Percentiles rank a stretch among this genome's conserved stretches.
These are phyloP conservation scores for Saturnispora ahearnii DNA, from an alignment of 805 yeast genomes.

Conservation along the genomic window DNA sequence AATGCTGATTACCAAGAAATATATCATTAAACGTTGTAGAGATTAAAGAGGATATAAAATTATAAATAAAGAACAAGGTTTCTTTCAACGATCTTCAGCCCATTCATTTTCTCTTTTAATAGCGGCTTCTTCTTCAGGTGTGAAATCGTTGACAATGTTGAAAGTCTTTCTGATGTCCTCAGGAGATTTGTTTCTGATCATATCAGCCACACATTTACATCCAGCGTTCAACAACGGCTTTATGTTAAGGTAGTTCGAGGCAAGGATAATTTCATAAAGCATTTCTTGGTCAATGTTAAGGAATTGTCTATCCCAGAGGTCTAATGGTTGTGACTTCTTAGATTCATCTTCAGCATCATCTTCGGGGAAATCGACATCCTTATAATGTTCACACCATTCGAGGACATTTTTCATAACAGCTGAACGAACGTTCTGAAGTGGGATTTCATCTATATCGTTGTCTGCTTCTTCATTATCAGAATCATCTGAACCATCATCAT, in stretches of 20 bases:
- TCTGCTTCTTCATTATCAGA: slow-evolving; percentile 44
- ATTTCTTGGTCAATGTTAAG: slow-evolving; percentile 88
- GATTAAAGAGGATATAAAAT: background rate
- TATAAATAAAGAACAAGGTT: background rate
- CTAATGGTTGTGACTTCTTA: slow-evolving; percentile 83
- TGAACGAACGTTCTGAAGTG: slow-evolving; percentile 84
- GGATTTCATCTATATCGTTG: slow-evolving; percentile 68
- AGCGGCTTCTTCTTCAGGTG: slow-evolving; percentile 83
- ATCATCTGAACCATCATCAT: slow-evolving; percentile 27
- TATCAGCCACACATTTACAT: slow-evolving; percentile 74
- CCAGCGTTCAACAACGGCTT: slow-evolving; percentile 70
- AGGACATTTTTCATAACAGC: slow-evolving; percentile 82
- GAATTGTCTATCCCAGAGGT: slow-evolving; percentile 93
- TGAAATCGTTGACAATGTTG: slow-evolving; percentile 73
- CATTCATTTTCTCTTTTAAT: slow-evolving; percentile 82
- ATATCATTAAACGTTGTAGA: background rate
- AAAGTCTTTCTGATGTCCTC: slow-evolving; percentile 74
- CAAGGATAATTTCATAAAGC: slow-evolving; percentile 71
- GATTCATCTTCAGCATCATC: slow-evolving; percentile 77
- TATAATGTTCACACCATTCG: slow-evolving; percentile 95
- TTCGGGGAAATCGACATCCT: slow-evolving; percentile 65
- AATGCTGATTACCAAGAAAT: background rate
- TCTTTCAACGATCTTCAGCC: slow-evolving; percentile 69
- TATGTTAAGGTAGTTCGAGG: slow-evolving; percentile 73
- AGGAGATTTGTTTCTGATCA: slow-evolving; percentile 73